Evolutionary conservation across 2,329 filamentous ascomycete species (phyloP), one percentile per base, ranked within the genome.

Genomic region (Celoporthe dispersa): DNA sequence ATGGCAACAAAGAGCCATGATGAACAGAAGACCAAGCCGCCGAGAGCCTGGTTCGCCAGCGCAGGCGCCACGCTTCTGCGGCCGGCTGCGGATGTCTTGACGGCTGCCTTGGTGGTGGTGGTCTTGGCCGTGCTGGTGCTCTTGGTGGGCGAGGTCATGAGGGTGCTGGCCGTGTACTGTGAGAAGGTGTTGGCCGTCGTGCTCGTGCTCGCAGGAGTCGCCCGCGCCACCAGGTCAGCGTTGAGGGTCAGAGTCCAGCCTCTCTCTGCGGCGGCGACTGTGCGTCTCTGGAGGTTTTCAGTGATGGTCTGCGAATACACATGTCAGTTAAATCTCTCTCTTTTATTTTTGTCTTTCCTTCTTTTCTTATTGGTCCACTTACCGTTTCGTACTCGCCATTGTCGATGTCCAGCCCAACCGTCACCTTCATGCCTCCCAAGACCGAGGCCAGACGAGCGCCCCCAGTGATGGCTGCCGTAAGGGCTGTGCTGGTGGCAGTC

Each of bases 361-460:
- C 2, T 25, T 12, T 25, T 3, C 8, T 25, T 25, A 4, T 35
- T 35, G 35, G n/a, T n/a, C 53, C 25, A 53, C 66, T 25, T 37
- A 67, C 66, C 44, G 62, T 60, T 16, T 60, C 65, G 68, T 65
- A 71, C 33, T 69, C 68, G 31, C 66, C 70, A 53, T 68, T 66
- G 67, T 66, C 65, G n/a, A 71, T 8, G 48, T 71, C 55, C 44
- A 71, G 44, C 3, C 64, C 70, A 14, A 71, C 62, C 2, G 62
- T 66, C 44, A 71, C 59, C 25, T 41, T 11, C 25, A 25, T n/a
- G 62, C 41, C 53, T 25, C 31, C 67, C 14, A 61, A 33, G 11
- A 41, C 28, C 41, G 67, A 37, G 22, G 28, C 53, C 39, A 55
- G 31, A 8, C 44, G 25, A 44, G 28, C 66, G n/a, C 55, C 39